phyloP scores from a whole-genome alignment of 106 monocot species.

The Platanthera zijinensis region DNA sequence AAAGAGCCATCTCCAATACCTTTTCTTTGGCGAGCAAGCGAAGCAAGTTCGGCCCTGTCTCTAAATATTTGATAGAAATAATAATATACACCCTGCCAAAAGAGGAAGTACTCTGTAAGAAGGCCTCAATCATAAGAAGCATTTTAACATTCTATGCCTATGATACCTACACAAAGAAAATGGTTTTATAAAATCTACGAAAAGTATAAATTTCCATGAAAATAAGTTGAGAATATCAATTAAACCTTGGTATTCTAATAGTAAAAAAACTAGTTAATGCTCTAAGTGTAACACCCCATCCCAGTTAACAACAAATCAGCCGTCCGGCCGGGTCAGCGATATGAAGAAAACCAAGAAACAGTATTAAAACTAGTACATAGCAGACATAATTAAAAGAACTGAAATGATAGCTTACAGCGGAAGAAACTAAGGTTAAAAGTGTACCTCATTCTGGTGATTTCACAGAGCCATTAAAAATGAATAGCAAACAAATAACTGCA shows the following conservation, averaged over 20 bases:
- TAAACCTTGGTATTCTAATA: not conserved
- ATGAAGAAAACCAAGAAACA: too few species aligned
- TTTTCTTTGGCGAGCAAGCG: constrained; percentile 50
- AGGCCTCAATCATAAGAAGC: not conserved
- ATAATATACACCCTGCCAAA: constrained; percentile 88
- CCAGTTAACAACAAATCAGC: too few species aligned
- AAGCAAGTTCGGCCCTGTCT: constrained; percentile 62
- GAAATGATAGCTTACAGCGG: too few species aligned
- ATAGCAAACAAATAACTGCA: too few species aligned
- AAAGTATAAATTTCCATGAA: not conserved
- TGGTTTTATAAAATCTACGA: not conserved
- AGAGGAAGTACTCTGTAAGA: not conserved
- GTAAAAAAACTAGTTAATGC: not conserved
- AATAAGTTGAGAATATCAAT: not conserved
- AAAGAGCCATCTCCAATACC: constrained; percentile 91
- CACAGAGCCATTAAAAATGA: too few species aligned
- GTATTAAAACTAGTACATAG: too few species aligned
- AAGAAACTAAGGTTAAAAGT: too few species aligned
- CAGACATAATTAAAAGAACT: too few species aligned
- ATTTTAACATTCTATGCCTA: not conserved
- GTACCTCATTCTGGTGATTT: too few species aligned
- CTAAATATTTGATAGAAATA: constrained; percentile 98
- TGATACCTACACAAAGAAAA: not conserved
- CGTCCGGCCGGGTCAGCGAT: too few species aligned
- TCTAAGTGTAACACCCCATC: too few species aligned